Evolutionary conservation across 352 stramenopile species (phyloP).

Genomic region (Phytophthora constricta): DNA sequence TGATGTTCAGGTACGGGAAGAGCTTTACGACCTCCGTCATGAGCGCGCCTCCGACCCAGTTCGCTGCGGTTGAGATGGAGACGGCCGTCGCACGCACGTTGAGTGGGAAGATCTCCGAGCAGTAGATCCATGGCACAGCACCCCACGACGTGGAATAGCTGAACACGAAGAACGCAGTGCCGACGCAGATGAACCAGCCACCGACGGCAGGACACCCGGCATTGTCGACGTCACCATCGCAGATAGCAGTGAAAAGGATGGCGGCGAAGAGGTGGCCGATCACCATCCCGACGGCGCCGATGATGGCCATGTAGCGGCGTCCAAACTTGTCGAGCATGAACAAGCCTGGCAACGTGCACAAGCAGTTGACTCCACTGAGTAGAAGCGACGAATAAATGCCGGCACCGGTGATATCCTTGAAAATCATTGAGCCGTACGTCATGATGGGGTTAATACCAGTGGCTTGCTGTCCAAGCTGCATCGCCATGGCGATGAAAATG

Average conservation of each 20-base stretch:
- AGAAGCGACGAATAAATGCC: conserved; percentile 36
- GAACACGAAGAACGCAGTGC: conserved; percentile 35
- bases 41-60: conserved; percentile 39
- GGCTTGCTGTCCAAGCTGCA: conserved; percentile 51
- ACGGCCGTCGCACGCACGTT: conserved; percentile 45
- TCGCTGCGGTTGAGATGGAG: conserved; percentile 41
- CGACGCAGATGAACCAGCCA: conserved; percentile 47
- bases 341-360: conserved; percentile 33
- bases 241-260: conserved; percentile 37
- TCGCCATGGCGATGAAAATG: conserved; percentile 38
- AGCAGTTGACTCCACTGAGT: conserved; percentile 34
- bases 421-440: conserved; percentile 37
- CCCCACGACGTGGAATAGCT: conserved; percentile 29
- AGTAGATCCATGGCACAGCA: conserved; percentile 46
- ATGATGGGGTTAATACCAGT: conserved; percentile 46
- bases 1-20: conserved; percentile 48
- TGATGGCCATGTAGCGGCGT: conserved; percentile 36
- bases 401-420: conserved; percentile 40
- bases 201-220: conserved; percentile 28
- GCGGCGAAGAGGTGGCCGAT: conserved; percentile 43
- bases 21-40: conserved; percentile 42
- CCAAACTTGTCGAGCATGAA: conserved; percentile 34
- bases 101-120: conserved; percentile 45
- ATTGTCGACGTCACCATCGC: conserved; percentile 33
- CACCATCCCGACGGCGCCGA: conserved; percentile 41